Conservation (phyloP, 116 monocot genomes). For the Phalaenopsis hybrid region DNA sequence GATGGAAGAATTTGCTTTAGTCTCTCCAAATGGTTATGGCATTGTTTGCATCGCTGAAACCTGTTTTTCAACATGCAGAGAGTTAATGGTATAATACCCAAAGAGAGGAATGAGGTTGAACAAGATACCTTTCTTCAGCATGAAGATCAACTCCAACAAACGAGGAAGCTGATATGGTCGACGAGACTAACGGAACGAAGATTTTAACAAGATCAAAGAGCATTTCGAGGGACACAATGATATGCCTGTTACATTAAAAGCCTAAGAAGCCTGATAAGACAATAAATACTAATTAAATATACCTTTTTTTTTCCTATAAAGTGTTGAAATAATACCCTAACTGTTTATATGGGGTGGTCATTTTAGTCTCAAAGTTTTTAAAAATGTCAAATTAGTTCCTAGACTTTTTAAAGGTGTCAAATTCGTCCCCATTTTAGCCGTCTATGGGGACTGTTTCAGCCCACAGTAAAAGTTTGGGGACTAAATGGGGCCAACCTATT, state of each 20-base stretch:
- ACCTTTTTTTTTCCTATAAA: too few species aligned
- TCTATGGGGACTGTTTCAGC: too few species aligned
- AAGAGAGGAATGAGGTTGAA: not conserved
- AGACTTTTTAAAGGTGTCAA: too few species aligned
- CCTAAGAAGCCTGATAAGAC: constrained; percentile 1
- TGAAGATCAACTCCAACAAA: constrained; percentile 62
- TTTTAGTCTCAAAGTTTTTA: too few species aligned
- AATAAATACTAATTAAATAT: too few species aligned
- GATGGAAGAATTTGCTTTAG: constrained; percentile 53
- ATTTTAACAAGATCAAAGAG: constrained; percentile 59
- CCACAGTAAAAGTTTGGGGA: too few species aligned
- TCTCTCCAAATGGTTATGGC: constrained; percentile 52
- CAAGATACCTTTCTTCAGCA: constrained; percentile 69
- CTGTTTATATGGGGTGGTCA: too few species aligned
- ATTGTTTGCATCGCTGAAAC: constrained; percentile 39
- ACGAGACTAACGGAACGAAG: constrained; percentile 54
- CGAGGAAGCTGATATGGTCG: constrained; percentile 43
- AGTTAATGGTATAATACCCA: not conserved
- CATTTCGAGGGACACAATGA: constrained; percentile 59
- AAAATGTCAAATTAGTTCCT: too few species aligned
- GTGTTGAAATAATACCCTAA: too few species aligned
- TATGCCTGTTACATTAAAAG: constrained; percentile 33
- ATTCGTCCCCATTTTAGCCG: too few species aligned
- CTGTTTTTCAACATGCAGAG: constrained; percentile 21
- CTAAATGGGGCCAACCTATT: too few species aligned